phyloP scores from a whole-genome alignment of 495 filamentous ascomycete genomes.

The Daldinia decipiens region DNA sequence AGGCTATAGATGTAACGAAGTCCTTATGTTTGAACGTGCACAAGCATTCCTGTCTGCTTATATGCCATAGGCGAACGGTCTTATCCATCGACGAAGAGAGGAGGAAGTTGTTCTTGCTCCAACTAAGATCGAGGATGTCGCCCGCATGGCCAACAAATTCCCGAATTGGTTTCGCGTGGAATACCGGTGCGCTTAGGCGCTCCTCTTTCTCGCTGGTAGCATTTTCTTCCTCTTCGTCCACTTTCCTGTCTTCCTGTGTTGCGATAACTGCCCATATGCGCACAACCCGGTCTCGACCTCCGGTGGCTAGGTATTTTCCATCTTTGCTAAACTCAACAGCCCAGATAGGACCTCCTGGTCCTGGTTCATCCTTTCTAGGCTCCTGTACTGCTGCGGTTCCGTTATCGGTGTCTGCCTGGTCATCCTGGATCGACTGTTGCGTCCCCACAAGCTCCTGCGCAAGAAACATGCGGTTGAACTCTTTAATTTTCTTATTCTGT shows the following conservation, averaged over 20 bases:
- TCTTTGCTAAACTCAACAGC: slow-evolving; percentile 92
- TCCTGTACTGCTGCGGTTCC: slow-evolving; percentile 52
- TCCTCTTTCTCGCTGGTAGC: slow-evolving; percentile 61
- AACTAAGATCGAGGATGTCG: slow-evolving; percentile 90
- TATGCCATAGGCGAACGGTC: slow-evolving; percentile 94
- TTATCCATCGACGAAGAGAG: slow-evolving; percentile 98
- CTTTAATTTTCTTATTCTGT: slow-evolving; percentile 81
- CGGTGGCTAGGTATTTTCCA: slow-evolving; percentile 89
- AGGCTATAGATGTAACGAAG: slow-evolving; percentile 93
- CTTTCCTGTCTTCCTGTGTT: slow-evolving; percentile 78
- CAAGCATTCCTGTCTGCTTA: slow-evolving; percentile 84
- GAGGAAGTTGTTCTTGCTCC: slow-evolving; percentile 99
- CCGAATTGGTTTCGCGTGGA: slow-evolving; percentile 76
- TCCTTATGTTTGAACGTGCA: slow-evolving; percentile 97
- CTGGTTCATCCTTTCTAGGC: slow-evolving; percentile 41
- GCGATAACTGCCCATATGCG: slow-evolving; percentile 92
- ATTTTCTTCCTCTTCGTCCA: slow-evolving; percentile 76
- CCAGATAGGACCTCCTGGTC: slow-evolving; percentile 77
- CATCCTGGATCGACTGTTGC: slow-evolving; percentile 34
- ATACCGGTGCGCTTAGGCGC: slow-evolving; percentile 89
- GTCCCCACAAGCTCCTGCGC: slow-evolving; percentile 82
- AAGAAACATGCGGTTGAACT: slow-evolving; percentile 88
- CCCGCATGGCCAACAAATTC: slow-evolving; percentile 88
- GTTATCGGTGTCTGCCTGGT: slow-evolving; percentile 44
- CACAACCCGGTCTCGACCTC: slow-evolving; percentile 85